These are phyloP conservation scores for Aspergillus floridensis DNA, from an alignment of 2,329 filamentous ascomycete genomes.

Conservation along the genomic window DNA sequence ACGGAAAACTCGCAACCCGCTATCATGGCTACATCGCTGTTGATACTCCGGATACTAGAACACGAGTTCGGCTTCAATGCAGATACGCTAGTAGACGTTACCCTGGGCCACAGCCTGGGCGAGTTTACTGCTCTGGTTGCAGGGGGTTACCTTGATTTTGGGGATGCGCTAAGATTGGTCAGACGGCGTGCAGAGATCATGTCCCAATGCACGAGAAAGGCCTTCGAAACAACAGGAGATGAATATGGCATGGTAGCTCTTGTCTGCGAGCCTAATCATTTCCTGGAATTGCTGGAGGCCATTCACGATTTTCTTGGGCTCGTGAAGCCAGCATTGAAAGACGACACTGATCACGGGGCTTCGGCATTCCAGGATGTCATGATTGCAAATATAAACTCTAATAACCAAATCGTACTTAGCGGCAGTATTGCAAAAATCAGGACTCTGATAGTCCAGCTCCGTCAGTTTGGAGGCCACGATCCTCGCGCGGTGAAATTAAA, in stretches of 20 bases:
- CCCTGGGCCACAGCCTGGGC: slow-evolving; percentile 84
- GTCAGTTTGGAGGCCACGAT: slow-evolving; percentile 88
- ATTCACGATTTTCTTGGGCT: slow-evolving; percentile 78
- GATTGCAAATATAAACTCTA: slow-evolving; percentile 92
- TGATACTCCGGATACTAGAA: slow-evolving; percentile 85
- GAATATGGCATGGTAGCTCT: slow-evolving; percentile 94
- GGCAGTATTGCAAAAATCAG: slow-evolving; percentile 81
- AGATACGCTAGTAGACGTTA: slow-evolving; percentile 70
- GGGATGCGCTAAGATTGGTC: slow-evolving; percentile 75
- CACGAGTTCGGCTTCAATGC: slow-evolving; percentile 76
- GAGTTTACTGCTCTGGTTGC: slow-evolving; percentile 91
- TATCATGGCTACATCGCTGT: slow-evolving; percentile 90
- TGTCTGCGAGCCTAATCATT: slow-evolving; percentile 78
- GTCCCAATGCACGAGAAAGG: slow-evolving; percentile 68
- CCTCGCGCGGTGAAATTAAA: slow-evolving; percentile 82
- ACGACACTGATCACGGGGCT: slow-evolving; percentile 64
- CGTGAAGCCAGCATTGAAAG: slow-evolving; percentile 62
- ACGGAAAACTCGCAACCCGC: slow-evolving; percentile 90
- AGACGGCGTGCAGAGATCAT: slow-evolving; percentile 77
- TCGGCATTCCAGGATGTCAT: slow-evolving; percentile 81
- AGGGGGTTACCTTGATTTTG: slow-evolving; percentile 73
- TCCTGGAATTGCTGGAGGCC: slow-evolving; percentile 66
- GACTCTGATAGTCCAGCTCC: slow-evolving; percentile 75
- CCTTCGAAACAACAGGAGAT: slow-evolving; percentile 64
- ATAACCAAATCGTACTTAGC: slow-evolving; percentile 92